Evolutionary conservation across 1,284 basidiomycete species (phyloP).

Genomic region (Irpex rosettiformis): DNA sequence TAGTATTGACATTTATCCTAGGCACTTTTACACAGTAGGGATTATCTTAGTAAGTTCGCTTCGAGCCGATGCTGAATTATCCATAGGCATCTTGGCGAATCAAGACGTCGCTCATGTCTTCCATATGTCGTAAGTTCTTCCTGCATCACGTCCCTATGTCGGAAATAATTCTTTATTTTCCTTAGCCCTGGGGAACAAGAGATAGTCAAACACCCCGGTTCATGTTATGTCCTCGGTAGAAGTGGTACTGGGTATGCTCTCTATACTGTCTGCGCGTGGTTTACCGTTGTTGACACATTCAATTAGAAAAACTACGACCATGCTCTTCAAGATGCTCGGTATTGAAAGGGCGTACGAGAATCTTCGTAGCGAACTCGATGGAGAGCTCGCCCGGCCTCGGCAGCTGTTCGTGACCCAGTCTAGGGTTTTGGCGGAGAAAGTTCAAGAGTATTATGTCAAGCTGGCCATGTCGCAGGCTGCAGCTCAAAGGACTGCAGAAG

Average conservation of each 20-base stretch:
- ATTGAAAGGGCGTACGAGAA: constrained; percentile 48
- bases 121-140: constrained; percentile 46
- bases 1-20: constrained; percentile 18
- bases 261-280: neutral
- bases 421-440: constrained; percentile 57
- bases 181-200: constrained; percentile 51
- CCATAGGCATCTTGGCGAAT: constrained; percentile 41
- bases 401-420: constrained; percentile 77
- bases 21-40: constrained; percentile 52
- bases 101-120: constrained; percentile 48
- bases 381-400: constrained; percentile 38
- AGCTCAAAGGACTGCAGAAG: constrained; percentile 35
- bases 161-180: neutral
- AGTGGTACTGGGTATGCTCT: constrained; percentile 16
- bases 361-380: neutral
- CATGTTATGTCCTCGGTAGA: constrained; percentile 44
- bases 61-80: constrained; percentile 6
- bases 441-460: constrained; percentile 61
- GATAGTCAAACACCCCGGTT: constrained; percentile 55
- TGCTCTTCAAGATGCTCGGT: constrained; percentile 71
- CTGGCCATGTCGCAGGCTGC: constrained; percentile 45
- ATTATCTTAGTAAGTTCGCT: neutral
- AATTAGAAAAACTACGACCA: constrained; percentile 68
- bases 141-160: constrained; percentile 27
- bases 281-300: constrained; percentile 9